Evolutionary conservation across 305 asterid species (phyloP).

Genomic region (Vinca major): DNA sequence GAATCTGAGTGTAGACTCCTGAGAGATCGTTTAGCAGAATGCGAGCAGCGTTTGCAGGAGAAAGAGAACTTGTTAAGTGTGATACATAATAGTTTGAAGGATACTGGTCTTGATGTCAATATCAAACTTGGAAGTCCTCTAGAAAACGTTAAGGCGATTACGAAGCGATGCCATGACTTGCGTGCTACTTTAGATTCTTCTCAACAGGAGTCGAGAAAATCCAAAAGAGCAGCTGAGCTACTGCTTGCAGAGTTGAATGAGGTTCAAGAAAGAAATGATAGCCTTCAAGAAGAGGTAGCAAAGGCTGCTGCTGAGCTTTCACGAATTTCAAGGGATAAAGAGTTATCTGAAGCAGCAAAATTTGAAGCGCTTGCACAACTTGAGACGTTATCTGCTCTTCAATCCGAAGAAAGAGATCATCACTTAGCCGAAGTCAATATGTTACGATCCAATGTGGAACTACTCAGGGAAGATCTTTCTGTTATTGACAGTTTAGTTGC

Average conservation of each 20-base stretch:
- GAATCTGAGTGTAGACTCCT: slow-evolving; percentile 57
- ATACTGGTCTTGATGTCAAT: slow-evolving; percentile 36
- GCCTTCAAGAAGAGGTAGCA: slow-evolving; percentile 80
- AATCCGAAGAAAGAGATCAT: slow-evolving; percentile 57
- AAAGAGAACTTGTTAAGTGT: slow-evolving; percentile 46
- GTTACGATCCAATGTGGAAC: slow-evolving; percentile 48
- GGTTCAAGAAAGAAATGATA: slow-evolving; percentile 93
- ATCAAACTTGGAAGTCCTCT: slow-evolving; percentile 35
- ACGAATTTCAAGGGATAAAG: slow-evolving; percentile 57
- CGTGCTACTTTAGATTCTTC: slow-evolving; percentile 37
- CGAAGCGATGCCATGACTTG: slow-evolving; percentile 41
- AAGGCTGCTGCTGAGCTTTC: slow-evolving; percentile 47
- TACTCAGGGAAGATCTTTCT: slow-evolving; percentile 45
- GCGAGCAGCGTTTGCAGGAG: slow-evolving; percentile 47
- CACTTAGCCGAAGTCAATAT: slow-evolving; percentile 47
- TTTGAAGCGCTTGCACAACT: slow-evolving; percentile 52
- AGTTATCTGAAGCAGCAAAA: slow-evolving; percentile 52
- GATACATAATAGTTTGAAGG: slow-evolving; percentile 41
- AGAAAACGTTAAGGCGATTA: slow-evolving; percentile 52
- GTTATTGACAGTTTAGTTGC: slow-evolving; percentile 40
- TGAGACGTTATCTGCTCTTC: slow-evolving; percentile 48
- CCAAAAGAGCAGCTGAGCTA: slow-evolving; percentile 82
- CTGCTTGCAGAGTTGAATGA: slow-evolving; percentile 91
- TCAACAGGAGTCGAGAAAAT: slow-evolving; percentile 70
- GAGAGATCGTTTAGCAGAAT: slow-evolving; percentile 52